A percentile compares a stretch with the other conserved stretches of the same genome.
These are phyloP conservation scores for Xerophyta viscosa DNA, from an alignment of 106 monocot genomes.

Conservation along the genomic window DNA sequence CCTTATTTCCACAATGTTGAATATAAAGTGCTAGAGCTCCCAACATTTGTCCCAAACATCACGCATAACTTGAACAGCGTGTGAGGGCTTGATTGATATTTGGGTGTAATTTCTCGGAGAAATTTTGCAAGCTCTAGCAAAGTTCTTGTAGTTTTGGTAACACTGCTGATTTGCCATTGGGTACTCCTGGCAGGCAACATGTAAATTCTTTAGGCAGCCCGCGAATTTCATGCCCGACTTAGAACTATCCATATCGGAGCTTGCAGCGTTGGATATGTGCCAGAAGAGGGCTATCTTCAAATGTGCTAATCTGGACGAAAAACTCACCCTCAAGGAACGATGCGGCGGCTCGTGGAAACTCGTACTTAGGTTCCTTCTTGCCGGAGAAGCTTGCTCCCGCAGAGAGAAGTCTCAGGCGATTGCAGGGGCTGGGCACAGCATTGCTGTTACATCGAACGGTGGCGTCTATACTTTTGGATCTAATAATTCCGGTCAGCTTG, in stretches of 20 bases:
- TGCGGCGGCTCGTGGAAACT: constrained; percentile 96
- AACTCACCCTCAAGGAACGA: constrained; percentile 38
- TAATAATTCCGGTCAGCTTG: constrained; percentile 90
- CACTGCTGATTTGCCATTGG: constrained; percentile 37
- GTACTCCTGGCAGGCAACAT: constrained; percentile 67
- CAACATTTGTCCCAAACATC: too few relatives aligned
- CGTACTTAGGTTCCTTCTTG: constrained; percentile 80
- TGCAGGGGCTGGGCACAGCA: constrained; percentile 93
- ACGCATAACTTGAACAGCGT: too few relatives aligned
- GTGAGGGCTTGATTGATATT: too few relatives aligned
- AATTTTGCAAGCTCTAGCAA: too few relatives aligned
- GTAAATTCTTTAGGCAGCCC: constrained; percentile 81
- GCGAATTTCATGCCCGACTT: constrained; percentile 79
- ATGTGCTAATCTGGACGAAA: constrained; percentile 53
- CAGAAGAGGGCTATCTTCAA: constrained; percentile 84
- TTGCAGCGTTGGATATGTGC: constrained; percentile 94
- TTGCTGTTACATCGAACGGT: constrained; percentile 73
- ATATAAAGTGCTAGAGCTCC: too few relatives aligned
- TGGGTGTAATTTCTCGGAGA: too few relatives aligned
- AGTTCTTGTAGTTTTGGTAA: constrained; percentile 44
- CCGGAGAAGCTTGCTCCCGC: constrained; percentile 73
- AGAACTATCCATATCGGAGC: constrained; percentile 80
- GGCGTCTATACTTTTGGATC: constrained; percentile 86
- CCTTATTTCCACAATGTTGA: too few relatives aligned
- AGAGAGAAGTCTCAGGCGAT: constrained; percentile 91